phyloP scores from a whole-genome alignment of 83 land plant genomes.

The Picea abies region DNA sequence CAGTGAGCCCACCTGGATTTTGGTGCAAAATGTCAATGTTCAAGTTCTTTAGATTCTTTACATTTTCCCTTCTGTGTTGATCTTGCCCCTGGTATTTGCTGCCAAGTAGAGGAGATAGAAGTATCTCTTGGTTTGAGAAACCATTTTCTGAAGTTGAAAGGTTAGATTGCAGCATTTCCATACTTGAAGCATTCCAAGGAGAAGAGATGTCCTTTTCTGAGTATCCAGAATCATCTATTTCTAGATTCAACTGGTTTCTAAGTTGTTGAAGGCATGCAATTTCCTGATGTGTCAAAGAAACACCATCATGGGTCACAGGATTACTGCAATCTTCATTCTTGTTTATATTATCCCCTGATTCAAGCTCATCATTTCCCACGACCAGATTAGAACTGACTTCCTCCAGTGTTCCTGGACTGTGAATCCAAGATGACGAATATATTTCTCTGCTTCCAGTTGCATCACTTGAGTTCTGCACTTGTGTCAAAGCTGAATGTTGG shows the following conservation, averaged over 20 bases:
- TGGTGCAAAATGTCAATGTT: constrained; percentile 11
- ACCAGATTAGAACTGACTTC: constrained; percentile 33
- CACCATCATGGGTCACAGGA: constrained; percentile 23
- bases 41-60: constrained; percentile 2
- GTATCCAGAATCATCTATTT: constrained; percentile 27
- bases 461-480: constrained; percentile 22
- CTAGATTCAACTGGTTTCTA: constrained; percentile 55
- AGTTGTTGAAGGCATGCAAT: constrained; percentile 49
- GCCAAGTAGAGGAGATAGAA: neutral
- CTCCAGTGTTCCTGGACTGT: constrained; percentile 46
- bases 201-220: constrained; percentile 13
- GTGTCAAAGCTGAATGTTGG: constrained; percentile 9
- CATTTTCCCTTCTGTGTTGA: neutral
- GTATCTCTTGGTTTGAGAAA: constrained; percentile 7
- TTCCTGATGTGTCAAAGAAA: constrained; percentile 34
- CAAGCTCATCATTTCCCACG: constrained; percentile 8
- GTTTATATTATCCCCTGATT: neutral
- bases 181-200: constrained; percentile 8
- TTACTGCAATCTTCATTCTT: constrained; percentile 4
- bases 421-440: constrained; percentile 26
- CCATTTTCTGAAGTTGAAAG: constrained; percentile 16
- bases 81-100: constrained; percentile 11
- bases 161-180: constrained; percentile 19
- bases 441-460: constrained; percentile 18
- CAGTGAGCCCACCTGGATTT: neutral